A percentile compares a stretch with the other conserved stretches of the same genome.
phyloP scores from a whole-genome alignment of 148 eudicot genomes.

The Tetragonia tetragonoides region DNA sequence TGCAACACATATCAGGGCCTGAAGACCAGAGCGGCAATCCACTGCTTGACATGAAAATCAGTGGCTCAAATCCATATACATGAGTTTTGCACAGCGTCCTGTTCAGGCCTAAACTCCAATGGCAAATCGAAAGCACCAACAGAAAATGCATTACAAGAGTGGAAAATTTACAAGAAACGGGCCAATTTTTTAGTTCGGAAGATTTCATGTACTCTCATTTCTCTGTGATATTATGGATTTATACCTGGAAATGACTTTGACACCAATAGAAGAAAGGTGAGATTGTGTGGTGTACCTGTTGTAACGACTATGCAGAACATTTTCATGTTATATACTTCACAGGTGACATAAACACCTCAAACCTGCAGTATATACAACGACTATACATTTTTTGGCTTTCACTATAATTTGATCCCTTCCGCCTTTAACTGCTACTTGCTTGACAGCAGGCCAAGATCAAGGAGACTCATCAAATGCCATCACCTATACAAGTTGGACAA shows the following conservation, averaged over 20 bases:
- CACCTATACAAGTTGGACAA: slow-evolving; percentile 42
- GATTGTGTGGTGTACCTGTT: slow-evolving; percentile 18
- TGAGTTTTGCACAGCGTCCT: slow-evolving; percentile 9
- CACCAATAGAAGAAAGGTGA: slow-evolving; percentile 6
- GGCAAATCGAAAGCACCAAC: neutral
- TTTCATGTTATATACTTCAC: slow-evolving; percentile 19
- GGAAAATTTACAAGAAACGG: slow-evolving; percentile 18
- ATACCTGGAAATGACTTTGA: slow-evolving; percentile 14
- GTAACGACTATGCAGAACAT: slow-evolving; percentile 14
- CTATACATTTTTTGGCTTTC: slow-evolving; percentile 33
- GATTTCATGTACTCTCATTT: neutral
- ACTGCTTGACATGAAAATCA: slow-evolving; percentile 9
- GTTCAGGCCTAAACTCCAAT: neutral
- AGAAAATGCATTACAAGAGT: neutral
- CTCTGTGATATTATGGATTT: slow-evolving; percentile 16
- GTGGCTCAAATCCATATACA: slow-evolving; percentile 24
- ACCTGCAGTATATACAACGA: slow-evolving; percentile 49
- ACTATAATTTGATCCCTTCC: slow-evolving; percentile 13
- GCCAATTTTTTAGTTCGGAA: neutral
- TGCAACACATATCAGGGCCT: neutral
- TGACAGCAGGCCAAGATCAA: slow-evolving; percentile 32
- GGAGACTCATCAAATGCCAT: slow-evolving; percentile 79
- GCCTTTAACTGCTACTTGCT: slow-evolving; percentile 30
- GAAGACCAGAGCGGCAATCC: neutral
- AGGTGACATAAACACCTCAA: slow-evolving; percentile 24